phyloP scores from a whole-genome alignment of 1,284 basidiomycete species.

The Rhodotorula sp. region DNA sequence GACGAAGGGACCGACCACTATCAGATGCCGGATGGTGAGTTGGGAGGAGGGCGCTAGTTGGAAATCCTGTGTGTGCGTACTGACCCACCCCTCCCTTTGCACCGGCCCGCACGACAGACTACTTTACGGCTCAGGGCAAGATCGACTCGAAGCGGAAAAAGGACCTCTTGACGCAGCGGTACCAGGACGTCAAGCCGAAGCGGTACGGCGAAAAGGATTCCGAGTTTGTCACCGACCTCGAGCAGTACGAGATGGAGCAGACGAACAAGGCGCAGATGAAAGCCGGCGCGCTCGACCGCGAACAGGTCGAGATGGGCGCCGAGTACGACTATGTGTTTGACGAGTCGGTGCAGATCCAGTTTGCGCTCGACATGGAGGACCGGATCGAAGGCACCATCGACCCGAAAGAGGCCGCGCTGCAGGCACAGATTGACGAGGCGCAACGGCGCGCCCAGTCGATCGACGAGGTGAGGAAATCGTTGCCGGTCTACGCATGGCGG shows the following conservation, averaged over 20 bases:
- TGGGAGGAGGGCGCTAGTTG: no score
- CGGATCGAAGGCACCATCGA: slow-evolving; percentile 59
- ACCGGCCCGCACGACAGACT: slow-evolving; percentile 58
- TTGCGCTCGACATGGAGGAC: slow-evolving; percentile 68
- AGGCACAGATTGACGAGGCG: slow-evolving; percentile 85
- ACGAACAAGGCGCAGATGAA: slow-evolving; percentile 83
- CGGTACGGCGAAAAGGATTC: slow-evolving; percentile 62
- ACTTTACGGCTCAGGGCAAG: slow-evolving; percentile 97
- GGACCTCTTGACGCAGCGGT: slow-evolving; percentile 87
- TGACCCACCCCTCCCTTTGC: not conserved
- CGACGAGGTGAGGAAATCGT: slow-evolving; percentile 83
- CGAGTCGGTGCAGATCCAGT: slow-evolving; percentile 93
- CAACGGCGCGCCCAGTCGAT: slow-evolving; percentile 83
- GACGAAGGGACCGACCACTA: slow-evolving; percentile 94
- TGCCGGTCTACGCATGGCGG: slow-evolving; percentile 84
- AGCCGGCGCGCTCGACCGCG: slow-evolving; percentile 84
- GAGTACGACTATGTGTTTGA: slow-evolving; percentile 97
- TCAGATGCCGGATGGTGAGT: slow-evolving; percentile 69
- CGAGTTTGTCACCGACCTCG: slow-evolving; percentile 91
- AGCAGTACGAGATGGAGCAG: slow-evolving; percentile 84
- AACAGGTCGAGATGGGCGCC: slow-evolving; percentile 62
- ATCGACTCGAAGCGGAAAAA: slow-evolving; percentile 96
- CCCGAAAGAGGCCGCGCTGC: slow-evolving; percentile 79
- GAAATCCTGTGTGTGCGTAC: no score
- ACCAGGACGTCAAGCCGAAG: slow-evolving; percentile 76